phyloP scores from a whole-genome alignment of 2,329 filamentous ascomycete genomes.

The Arthroderma sp. region DNA sequence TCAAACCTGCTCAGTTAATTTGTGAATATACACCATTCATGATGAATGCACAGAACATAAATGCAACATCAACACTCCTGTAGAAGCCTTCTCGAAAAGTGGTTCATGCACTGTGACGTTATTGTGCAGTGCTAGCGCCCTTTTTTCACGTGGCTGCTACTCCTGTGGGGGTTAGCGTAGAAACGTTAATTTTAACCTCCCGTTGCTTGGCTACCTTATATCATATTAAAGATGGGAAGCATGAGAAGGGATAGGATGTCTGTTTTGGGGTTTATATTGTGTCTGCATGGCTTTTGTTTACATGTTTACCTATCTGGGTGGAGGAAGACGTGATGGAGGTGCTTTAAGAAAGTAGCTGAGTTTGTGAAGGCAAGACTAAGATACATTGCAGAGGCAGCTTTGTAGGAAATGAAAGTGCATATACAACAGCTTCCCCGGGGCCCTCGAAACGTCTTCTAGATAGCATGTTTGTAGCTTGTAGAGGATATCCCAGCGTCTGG shows the following conservation, averaged over 20 bases:
- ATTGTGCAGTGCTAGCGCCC: neutral
- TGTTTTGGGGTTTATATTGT: neutral
- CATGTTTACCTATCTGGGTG: neutral
- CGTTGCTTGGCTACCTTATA: slow-evolving; percentile 2
- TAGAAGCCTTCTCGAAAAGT: neutral
- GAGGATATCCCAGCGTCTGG: neutral
- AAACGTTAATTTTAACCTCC: slow-evolving; percentile 4
- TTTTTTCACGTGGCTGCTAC: neutral
- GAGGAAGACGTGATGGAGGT: too few species aligned
- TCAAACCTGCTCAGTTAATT: too few species aligned
- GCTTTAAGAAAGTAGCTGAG: neutral
- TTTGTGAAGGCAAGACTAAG: neutral
- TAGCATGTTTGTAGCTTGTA: neutral
- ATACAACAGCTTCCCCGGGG: neutral
- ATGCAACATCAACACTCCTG: neutral
- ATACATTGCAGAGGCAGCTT: neutral
- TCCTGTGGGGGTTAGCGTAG: neutral
- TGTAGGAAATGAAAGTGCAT: neutral
- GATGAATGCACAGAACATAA: neutral
- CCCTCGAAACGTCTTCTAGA: neutral
- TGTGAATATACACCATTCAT: too few species aligned
- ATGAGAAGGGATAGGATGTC: neutral
- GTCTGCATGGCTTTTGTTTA: neutral
- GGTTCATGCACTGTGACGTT: neutral
- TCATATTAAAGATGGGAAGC: neutral